A percentile compares a stretch with the other conserved stretches of the same genome.
phyloP scores from a whole-genome alignment of 2,329 filamentous ascomycete species.

The Cercospora citrullina region DNA sequence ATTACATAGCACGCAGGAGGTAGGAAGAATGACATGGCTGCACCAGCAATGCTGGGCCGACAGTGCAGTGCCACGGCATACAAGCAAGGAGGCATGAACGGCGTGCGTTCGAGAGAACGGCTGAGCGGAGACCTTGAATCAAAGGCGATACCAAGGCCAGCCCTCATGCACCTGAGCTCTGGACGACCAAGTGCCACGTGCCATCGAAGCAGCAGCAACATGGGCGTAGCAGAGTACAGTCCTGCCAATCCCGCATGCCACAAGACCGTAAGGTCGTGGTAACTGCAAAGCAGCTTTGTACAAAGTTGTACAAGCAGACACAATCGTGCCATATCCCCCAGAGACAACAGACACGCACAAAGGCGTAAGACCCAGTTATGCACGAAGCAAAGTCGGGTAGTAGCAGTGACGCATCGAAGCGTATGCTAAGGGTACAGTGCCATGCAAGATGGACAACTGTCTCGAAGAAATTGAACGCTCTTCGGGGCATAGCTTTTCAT shows the following conservation, averaged over 20 bases:
- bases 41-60: not conserved
- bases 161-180: not conserved
- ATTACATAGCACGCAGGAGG: not conserved
- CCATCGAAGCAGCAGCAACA: not conserved
- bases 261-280: not conserved
- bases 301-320: not conserved
- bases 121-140: not conserved
- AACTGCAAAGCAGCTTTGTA: not conserved
- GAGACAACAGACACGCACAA: conserved; percentile 10
- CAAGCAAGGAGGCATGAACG: not conserved
- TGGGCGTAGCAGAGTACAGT: not conserved
- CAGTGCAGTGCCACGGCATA: not conserved
- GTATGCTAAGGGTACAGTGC: conserved; percentile 15
- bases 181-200: not conserved
- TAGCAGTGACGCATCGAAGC: conserved; percentile 12
- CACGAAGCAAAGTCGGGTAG: conserved; percentile 6
- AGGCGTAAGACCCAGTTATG: conserved; percentile 8
- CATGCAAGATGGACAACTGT: conserved; percentile 5
- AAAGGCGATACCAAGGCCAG: not conserved
- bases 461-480: conserved; percentile 17
- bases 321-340: conserved; percentile 5
- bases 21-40: not conserved
- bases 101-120: not conserved
- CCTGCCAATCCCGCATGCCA: not conserved
- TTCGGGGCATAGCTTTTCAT: conserved; percentile 17